Evolutionary conservation across 345 rosid genomes (phyloP), one percentile per base, ranked within the genome.

Genomic region (Eucalyptus sp.): DNA sequence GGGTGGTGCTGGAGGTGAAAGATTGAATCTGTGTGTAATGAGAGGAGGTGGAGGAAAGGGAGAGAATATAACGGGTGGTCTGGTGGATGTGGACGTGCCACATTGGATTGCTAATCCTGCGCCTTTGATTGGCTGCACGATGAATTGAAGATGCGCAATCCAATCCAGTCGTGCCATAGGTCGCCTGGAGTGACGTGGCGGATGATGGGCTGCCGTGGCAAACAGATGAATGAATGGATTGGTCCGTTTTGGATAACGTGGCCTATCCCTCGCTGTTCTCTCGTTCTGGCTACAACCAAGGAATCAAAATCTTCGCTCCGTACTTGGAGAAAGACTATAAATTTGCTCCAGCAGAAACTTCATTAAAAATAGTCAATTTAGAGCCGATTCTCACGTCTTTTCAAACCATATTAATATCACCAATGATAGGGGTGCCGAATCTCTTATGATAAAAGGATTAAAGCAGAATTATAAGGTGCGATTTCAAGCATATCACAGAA

Each of bases 1-100:
- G 62, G 71, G 51, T 27, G 64, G 44, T 29, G 49, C 4, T 22
- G 18, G 18, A 7, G 46, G 41, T 41, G 51, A 81, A 8, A 20
- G 88, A 56, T 8, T 5, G 51, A 22, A 60, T 12, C 51, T 50
- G 15, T 51, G 18, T 27, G 87, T 27, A 52, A 41, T 58, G 49
- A 31, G 51, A 49, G 90, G 64, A 86, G 88, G 64, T 89, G 10
- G 50, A 88, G 76, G 85, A 48, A 87, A 62, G 87, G 85, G 52
- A 88, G 66, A 91, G 90, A 88, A 88, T 92, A 93, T 94, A 94
- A 97, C 79, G 94, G 90, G 87, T 86, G 94, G 95, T 92, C 91
- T 91, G 92, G 96, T 95, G 98, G 95, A 89, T 71, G 92, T 79
- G 89, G 92, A 91, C 89, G 51, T 90, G 95, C 92, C 96, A 93